phyloP scores from a whole-genome alignment of 73 alveolate species.

The Symbiodinium pilosum region DNA sequence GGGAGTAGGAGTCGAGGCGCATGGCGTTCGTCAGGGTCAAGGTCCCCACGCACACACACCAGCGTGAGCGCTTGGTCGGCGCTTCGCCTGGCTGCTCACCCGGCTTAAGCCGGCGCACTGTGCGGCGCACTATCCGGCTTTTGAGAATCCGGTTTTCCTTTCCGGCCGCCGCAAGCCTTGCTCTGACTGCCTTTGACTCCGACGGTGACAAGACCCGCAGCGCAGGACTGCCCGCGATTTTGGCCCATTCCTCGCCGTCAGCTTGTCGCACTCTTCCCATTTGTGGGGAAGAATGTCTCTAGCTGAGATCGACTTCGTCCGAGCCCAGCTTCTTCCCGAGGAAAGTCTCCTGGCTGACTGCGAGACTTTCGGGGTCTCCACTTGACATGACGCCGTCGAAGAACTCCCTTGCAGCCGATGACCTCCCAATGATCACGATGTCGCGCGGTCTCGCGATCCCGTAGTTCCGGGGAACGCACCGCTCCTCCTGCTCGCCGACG shows the following conservation, averaged over 20 bases:
- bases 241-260: not conserved
- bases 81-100: not conserved
- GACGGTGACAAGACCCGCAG: not conserved
- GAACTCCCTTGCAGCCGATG: too few species aligned
- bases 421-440: too few species aligned
- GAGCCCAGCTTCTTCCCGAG: not conserved
- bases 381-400: too few species aligned
- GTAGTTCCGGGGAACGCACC: too few species aligned
- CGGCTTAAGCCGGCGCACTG: too few species aligned
- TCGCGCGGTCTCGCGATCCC: too few species aligned
- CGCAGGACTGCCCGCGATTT: not conserved
- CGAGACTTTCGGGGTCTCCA: too few species aligned
- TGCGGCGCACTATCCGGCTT: not conserved
- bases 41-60: slow-evolving; percentile 34
- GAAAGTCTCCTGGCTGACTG: too few species aligned
- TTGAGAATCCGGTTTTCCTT: not conserved
- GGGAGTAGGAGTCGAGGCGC: not conserved
- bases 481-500: too few species aligned
- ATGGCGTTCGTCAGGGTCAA: slow-evolving; percentile 11
- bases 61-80: not conserved
- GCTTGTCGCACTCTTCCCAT: not conserved
- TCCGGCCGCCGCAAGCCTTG: not conserved
- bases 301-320: not conserved
- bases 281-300: not conserved
- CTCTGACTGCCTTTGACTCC: not conserved